Evolutionary conservation across 352 stramenopile genomes (phyloP), one percentile per base, ranked within the genome.

Genomic region (Blastocystis sp.): DNA sequence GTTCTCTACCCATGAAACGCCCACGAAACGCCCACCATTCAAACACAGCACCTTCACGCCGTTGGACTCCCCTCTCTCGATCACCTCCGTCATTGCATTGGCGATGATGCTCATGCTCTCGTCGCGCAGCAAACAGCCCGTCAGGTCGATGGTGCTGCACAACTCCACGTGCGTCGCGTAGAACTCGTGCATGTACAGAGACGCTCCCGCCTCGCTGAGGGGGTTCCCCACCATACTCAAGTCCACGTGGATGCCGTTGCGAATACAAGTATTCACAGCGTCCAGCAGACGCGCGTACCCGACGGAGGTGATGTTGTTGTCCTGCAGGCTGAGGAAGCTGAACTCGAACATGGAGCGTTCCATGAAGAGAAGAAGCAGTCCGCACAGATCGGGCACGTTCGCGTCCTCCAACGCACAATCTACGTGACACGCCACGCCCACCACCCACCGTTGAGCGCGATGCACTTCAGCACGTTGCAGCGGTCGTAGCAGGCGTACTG

Each of bases 401-500:
- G 50, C 9, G 66, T 85, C 60, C n/a, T 37, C 59, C 24, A 85
- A 21, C 1, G 50, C 50, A 24, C 74, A 85, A 16, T 55, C 74
- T 85, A 29, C 29, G 66, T n/a, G 13, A 70, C 35, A 85, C 3
- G 19, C 3, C 19, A 66, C 9, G 21, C 2, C 29, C 35, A 12
- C 2, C 1, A 2, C 24, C 3, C 41, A 85, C 74, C 12, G 26
- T 39, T 67, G 21, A 85, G n/a, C 1, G 74, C 41, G n/a, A 85
- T 33, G 45, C 51, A 69, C 2, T 2, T 50, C 3, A 85, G 51
- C 19, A 29, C 1, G 12, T 26, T 12, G 60, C 74, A 85, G 41
- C 74, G 74, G n/a, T 39, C 35, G 41, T 85, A 85, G 37, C 16
- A 21, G 19, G 70, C 74, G 74, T 85, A 85, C 13, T 29, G 74